Base-by-base conservation (phyloP, 768 basidiomycete species). In the Clavulina sp. region DNA sequence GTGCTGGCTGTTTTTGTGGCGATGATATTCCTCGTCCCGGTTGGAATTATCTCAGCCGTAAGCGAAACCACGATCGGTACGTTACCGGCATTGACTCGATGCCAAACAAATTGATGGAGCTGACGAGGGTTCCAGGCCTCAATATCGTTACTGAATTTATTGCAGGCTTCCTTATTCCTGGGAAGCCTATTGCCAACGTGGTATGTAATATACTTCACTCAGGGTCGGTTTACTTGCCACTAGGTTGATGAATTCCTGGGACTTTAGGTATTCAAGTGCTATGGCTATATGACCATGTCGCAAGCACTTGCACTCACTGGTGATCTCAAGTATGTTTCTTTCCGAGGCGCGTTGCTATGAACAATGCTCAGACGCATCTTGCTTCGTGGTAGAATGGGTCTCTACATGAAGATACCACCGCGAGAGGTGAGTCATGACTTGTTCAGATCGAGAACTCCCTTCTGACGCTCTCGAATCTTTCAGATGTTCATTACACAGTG, bases 251-350 rank as follows among this genome's bases (percentile, higher is more conserved):
- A 13, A 13, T 26, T 1, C 24, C 13, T n/a, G n/a, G n/a, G n/a
- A n/a, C n/a, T n/a, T n/a, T 28, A 46, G 43, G 43, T 46, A 9
- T 46, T 46, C 43, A 46, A 46, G 26, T 46, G 43, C 26, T 46
- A 46, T 46, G 43, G 43, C 13, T 13, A 46, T 46, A 46, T 28
- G 13, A 24, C 43, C 9, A 46, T 46, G 43, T 28, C 13, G 24
- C 43, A 46, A 28, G 43, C 43, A 13, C 9, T 46, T 9, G 13
- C 13, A 9, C 26, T 46, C 13, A 46, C 43, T 46, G 43, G 13
- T 13, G 43, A 46, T 24, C 43, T 46, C 13, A 46, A 46, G 43
- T 46, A 46, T 46, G 13, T 13, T 46, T 26, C 13, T 26, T 13
- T 13, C 43, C 43, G 13, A 13, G 9, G 13, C 9, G 9, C 13